Percentiles rank a stretch among this genome's conserved stretches.
Evolutionary conservation across 306 rosid genomes (phyloP).

Genomic region (Casuarina cunninghamiana): DNA sequence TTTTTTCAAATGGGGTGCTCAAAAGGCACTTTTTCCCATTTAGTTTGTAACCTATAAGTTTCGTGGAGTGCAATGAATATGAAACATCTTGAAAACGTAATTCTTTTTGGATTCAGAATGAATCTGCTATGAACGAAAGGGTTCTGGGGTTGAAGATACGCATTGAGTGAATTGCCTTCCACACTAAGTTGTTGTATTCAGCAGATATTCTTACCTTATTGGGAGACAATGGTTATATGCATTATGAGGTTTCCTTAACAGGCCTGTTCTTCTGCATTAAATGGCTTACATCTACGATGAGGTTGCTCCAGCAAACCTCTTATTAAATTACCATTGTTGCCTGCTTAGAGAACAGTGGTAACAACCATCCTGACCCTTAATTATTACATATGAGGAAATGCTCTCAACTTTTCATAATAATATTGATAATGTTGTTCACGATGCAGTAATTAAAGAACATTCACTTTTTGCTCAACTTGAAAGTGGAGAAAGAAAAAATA

Average conservation of each 20-base stretch:
- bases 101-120: no score
- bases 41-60: no score
- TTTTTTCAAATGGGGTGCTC: no score
- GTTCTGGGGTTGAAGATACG: no score
- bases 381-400: constrained; percentile 6
- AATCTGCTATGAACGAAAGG: no score
- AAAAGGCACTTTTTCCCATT: no score
- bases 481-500: not conserved
- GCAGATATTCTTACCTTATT: not conserved
- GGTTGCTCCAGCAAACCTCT: no score
- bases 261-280: not conserved
- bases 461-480: not conserved
- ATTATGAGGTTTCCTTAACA: constrained; percentile 1
- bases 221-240: not conserved
- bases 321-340: not conserved
- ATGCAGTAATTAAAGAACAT: not conserved
- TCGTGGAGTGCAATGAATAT: no score
- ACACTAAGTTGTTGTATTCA: not conserved
- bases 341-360: not conserved
- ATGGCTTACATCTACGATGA: no score
- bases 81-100: no score
- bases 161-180: no score
- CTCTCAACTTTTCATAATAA: not conserved
- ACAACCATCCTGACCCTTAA: not conserved
- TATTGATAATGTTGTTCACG: not conserved